These are phyloP conservation scores for Stephanodiscus triporus DNA, from an alignment of 108 stramenopile species.

Conservation along the genomic window DNA sequence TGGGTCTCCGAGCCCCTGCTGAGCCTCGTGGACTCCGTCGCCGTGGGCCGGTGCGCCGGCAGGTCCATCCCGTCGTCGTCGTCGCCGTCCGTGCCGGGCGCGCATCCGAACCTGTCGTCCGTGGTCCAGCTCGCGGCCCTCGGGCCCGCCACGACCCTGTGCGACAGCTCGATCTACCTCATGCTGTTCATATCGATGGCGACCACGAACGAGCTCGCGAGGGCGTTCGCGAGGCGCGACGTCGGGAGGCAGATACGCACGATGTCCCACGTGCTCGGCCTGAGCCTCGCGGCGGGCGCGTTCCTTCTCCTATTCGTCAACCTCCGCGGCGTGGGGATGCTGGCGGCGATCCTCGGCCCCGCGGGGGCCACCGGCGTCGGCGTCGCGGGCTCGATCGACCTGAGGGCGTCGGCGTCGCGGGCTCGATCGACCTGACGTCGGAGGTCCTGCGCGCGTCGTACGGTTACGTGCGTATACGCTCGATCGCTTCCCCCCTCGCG, in stretches of 20 bases:
- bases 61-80: conserved; percentile 25
- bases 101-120: conserved; percentile 25
- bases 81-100: conserved; percentile 15
- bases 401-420: conserved; percentile 22
- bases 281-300: conserved; percentile 60
- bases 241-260: conserved; percentile 35
- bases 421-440: conserved; percentile 26
- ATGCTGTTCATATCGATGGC: conserved; percentile 91
- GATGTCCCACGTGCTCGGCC: conserved; percentile 72
- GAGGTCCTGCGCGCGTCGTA: conserved; percentile 60
- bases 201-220: conserved; percentile 91
- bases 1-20: conserved; percentile 93
- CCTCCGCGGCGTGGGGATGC: conserved; percentile 46
- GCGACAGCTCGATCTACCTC: conserved; percentile 81
- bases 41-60: conserved; percentile 76
- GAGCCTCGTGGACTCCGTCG: conserved; percentile 91
- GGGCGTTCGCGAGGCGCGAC: conserved; percentile 67
- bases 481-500: conserved; percentile 62
- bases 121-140: conserved; percentile 88
- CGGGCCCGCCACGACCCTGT: conserved; percentile 93
- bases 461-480: conserved; percentile 74
- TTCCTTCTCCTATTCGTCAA: conserved; percentile 53
- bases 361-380: conserved; percentile 33
- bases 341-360: conserved; percentile 60
- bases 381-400: conserved; percentile 3